Base-by-base conservation (phyloP, 2,329 filamentous ascomycete genomes). In the Pyrenophora teres region DNA sequence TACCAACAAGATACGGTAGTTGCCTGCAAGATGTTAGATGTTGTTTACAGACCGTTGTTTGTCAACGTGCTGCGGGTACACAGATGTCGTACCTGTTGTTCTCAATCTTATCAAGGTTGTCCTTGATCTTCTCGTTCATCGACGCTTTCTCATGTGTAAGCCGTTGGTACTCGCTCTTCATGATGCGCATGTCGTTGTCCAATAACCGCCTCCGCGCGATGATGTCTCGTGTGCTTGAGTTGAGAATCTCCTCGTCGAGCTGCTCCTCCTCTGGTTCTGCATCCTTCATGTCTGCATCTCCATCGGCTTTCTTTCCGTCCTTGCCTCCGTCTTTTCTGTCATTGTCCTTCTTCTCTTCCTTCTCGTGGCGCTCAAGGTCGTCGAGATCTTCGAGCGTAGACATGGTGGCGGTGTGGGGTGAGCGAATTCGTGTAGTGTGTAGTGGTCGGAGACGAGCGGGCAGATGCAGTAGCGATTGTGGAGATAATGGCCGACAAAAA, bases 41-140 rank as follows among this genome's bases (percentile, higher is more conserved):
- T 25, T 44, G 23, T 33, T 23, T 31, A 13, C 16, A n/a, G 10
- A n/a, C 19, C 12, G 42, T 30, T 23, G 13, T 18, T 31, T 12
- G 23, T 42, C 41, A 37, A 30, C 51, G 50, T n/a, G 19, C 18
- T 35, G 39, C 41, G 51, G 42, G 15, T 7, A 42, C n/a, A 10
- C 30, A 38, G 19, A 33, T 35, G 31, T 15, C 82, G 63, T 80
- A 96, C 92, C 92, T 86, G 81, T 99, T 99, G 78, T 99, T 97
- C 64, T 95, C 92, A 70, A 99, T 99, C 85, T 99, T 99, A 65
- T 99, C 95, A 69, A 90, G 80, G 71, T 99, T 99, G 74, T 99
- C 94, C 83, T 97, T 97, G 77, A 99, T 97, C 82, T 97, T 97
- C 77, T 97, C 93, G 52, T 87, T 87, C 94, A 99, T 99, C 41